Base-by-base conservation (phyloP, 2,329 filamentous ascomycete genomes). In the Aspergillus pseudotamarii region DNA sequence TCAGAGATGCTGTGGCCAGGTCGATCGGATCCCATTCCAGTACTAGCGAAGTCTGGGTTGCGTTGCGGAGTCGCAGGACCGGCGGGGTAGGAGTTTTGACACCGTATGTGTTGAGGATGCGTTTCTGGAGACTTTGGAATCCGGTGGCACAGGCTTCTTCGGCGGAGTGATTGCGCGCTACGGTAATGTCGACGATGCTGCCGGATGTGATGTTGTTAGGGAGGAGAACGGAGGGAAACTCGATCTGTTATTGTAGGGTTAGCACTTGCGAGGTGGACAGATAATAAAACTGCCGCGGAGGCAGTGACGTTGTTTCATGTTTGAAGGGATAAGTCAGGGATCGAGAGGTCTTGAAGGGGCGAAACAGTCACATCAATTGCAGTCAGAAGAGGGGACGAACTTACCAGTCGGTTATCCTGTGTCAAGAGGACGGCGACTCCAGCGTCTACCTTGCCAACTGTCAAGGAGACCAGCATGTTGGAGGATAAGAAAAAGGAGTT, bases 391-490 rank as follows among this genome's bases (percentile, higher is more conserved):
- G 66, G 58, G 68, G 64, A 53, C 53, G 65, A 79, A 79, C 89
- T 75, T 88, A 97, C 94, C 73, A 99, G 86, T 76, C 95, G 90
- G 81, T 98, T 98, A 80, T 99, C 95, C 76, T 96, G 91, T 55
- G 95, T 99, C 75, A 99, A 84, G 60, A 99, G 89, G 66, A 99
- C 95, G 57, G 95, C 96, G 76, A 99, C 94, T 81, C 95, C 95
- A 74, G 95, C 95, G 81, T 99, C 95, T 81, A 99, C 95, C 84
- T 99, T 99, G 84, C 95, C 95, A 80, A 99, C 95, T 57, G 94
- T 98, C 77, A 99, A 86, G 70, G 95, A 98, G 81, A 99, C 92
- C 75, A 98, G 86, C 95, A 99, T 98, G 57, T 77, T 85, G 69
- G 61, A 41, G 28, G 16, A 26, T 30, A 58, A 46, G 50, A 30